Percentiles rank a stretch among this genome's conserved stretches.
These are phyloP conservation scores for Fusarium irregulare DNA, from an alignment of 2,329 filamentous ascomycete genomes.

Conservation along the genomic window DNA sequence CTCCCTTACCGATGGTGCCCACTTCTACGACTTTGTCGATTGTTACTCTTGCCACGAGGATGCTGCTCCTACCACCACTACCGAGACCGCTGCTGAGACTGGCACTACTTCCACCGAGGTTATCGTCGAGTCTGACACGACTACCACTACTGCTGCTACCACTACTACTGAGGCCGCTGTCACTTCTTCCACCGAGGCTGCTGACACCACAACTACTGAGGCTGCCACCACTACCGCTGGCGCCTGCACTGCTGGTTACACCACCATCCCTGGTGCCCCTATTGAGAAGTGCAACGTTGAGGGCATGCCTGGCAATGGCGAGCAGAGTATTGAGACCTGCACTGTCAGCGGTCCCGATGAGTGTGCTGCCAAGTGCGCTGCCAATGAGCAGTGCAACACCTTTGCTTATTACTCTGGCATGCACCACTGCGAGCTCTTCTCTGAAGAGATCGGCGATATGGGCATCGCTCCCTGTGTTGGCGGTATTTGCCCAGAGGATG, in stretches of 20 bases:
- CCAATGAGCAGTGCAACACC: not conserved
- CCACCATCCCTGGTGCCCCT: not conserved
- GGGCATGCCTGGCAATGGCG: not conserved
- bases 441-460: not conserved
- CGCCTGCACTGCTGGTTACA: slow-evolving; percentile 5
- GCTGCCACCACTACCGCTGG: not conserved
- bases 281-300: not conserved
- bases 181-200: not conserved
- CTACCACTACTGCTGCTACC: not conserved
- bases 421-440: not conserved
- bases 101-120: not conserved
- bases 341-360: not conserved
- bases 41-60: slow-evolving; percentile 14
- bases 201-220: not conserved
- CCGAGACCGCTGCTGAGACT: not conserved
- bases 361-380: not conserved
- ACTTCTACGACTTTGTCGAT: not conserved
- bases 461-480: not conserved
- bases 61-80: slow-evolving; percentile 1
- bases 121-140: not conserved
- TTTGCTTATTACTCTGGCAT: not conserved
- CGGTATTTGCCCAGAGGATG: not conserved
- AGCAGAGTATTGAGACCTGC: too few species aligned
- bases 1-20: not conserved
- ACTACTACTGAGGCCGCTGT: not conserved